Evolutionary conservation across 2,329 filamentous ascomycete genomes (phyloP), one percentile per base, ranked within the genome.

Genomic region (Nemania diffusa): DNA sequence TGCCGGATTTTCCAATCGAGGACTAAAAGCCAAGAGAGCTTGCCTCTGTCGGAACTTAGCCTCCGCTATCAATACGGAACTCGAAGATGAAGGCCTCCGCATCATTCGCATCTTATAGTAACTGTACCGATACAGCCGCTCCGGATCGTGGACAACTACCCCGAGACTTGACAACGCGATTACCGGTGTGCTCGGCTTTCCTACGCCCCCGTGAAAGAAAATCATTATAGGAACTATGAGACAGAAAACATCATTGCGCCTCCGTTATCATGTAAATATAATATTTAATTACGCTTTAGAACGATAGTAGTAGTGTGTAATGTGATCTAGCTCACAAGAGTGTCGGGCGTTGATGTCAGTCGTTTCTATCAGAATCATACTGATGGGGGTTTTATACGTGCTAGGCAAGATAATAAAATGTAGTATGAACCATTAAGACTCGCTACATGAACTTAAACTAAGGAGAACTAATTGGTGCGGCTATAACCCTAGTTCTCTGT

Each of bases 111-210:
- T 26, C 27, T 44, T 40, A 20, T 48, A 26, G 44, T 13, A 37
- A 3, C 24, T 52, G 15, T 51, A n/a, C 44, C 44, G 24, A n/a
- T n/a, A 20, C 52, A 24, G 15, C 32, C 32, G 44, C 44, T 22
- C 52, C 53, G 42, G 44, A 52, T 57, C 61, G 52, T 55, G 13
- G 32, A 24, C 51, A 62, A 32, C 60, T 57, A 57, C 22, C 51
- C 59, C 60, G 60, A 57, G 29, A 50, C n/a, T 32, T 15, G 27
- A 24, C 50, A 53, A n/a, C 50, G 34, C 17, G 27, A 22, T 50
- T 6, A 17, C 42, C 42, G 40, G 20, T 27, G 27, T 4, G 22
- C 20, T 56, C 60, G 51, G 60, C 27, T 13, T 24, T 13, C 17
- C 46, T 17, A 48, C 22, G 17, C 24, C 20, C 24, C 27, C 5